Evolutionary conservation across 2,329 filamentous ascomycete species (phyloP).

Genomic region (Pezicula carpinea): DNA sequence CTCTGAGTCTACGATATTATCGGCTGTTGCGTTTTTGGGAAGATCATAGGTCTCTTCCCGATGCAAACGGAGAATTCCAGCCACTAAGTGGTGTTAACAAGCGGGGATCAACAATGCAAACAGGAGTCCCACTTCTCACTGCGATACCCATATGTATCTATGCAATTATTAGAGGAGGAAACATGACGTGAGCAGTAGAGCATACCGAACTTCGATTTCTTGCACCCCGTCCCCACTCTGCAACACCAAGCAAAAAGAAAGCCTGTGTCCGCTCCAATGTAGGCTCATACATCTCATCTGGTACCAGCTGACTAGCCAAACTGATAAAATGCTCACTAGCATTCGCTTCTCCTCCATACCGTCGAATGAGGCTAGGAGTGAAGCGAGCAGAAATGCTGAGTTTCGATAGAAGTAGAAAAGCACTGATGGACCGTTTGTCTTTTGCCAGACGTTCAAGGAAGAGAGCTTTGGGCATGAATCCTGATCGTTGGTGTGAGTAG

Average conservation of each 20-base stretch:
- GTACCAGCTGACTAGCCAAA: conserved; percentile 41
- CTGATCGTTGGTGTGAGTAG: conserved; percentile 14
- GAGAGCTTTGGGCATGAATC: conserved; percentile 50
- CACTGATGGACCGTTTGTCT: conserved; percentile 40
- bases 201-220: conserved; percentile 50
- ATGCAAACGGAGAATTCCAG: conserved; percentile 31
- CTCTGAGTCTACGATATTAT: conserved; percentile 29
- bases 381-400: conserved; percentile 53
- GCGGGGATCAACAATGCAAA: not conserved
- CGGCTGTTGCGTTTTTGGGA: conserved; percentile 16
- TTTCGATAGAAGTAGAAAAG: conserved; percentile 51
- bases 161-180: not conserved
- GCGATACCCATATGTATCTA: conserved; percentile 39
- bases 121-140: conserved; percentile 17
- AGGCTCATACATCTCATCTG: conserved; percentile 47
- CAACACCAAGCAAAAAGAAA: conserved; percentile 54
- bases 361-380: conserved; percentile 40
- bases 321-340: conserved; percentile 52
- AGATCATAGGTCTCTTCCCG: conserved; percentile 33
- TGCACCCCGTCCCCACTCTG: conserved; percentile 51
- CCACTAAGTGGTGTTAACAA: conserved; percentile 19
- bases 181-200: not conserved
- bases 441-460: conserved; percentile 43
- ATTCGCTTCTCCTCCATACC: conserved; percentile 45
- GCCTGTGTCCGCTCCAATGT: conserved; percentile 52